A percentile compares a stretch with the other conserved stretches of the same genome.
phyloP scores from a whole-genome alignment of 2,329 filamentous ascomycete species.

The Akanthomyces uredinophilus region DNA sequence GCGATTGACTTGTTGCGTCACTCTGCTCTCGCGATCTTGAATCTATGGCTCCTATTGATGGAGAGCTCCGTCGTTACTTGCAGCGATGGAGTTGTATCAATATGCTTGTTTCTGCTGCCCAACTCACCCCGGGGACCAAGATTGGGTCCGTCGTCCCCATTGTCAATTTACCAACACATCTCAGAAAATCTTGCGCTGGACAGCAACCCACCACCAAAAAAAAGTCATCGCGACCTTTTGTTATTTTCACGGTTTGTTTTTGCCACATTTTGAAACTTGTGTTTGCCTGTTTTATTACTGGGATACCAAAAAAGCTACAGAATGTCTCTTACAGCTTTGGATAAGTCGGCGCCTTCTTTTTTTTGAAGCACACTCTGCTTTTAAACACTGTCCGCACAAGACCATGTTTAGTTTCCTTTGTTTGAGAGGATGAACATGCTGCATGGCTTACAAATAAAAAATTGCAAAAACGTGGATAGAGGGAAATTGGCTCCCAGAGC shows the following conservation, averaged over 20 bases:
- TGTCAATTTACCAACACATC: neutral
- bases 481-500: neutral
- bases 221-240: neutral
- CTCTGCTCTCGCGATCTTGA: neutral
- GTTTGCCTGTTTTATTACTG: conserved; percentile 4
- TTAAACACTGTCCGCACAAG: conserved; percentile 1
- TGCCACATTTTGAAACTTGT: neutral
- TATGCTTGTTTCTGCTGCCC: conserved; percentile 4
- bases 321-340: conserved; percentile 9
- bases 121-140: conserved; percentile 6
- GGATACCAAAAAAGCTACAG: conserved; percentile 5
- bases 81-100: conserved; percentile 8
- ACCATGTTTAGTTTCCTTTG: conserved; percentile 16
- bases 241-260: neutral
- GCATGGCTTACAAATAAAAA: conserved; percentile 6
- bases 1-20: neutral
- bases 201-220: conserved; percentile 6
- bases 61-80: neutral
- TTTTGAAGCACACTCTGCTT: neutral
- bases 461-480: conserved; percentile 8
- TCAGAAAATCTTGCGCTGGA: conserved; percentile 9
- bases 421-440: conserved; percentile 19
- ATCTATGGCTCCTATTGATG: conserved; percentile 3
- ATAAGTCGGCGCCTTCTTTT: conserved; percentile 6
- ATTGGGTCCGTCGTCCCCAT: conserved; percentile 5